phyloP scores from a whole-genome alignment of 2,329 filamentous ascomycete species.

The Cercospora zeae-maydis region DNA sequence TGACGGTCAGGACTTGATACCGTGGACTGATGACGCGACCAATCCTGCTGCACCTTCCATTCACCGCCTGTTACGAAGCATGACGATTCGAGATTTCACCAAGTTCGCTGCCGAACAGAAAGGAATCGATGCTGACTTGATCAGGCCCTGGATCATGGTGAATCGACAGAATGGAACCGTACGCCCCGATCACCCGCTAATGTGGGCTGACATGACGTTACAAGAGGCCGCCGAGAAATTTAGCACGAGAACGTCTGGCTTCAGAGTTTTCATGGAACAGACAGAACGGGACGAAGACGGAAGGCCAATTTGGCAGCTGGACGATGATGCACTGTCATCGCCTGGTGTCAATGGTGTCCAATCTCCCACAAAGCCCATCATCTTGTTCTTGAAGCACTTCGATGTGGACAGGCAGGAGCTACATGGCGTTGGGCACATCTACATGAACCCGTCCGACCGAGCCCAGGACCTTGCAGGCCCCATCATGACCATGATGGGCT shows the following conservation, averaged over 20 bases:
- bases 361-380: conserved; percentile 54
- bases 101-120: conserved; percentile 67
- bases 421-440: conserved; percentile 75
- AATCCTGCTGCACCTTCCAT: conserved; percentile 67
- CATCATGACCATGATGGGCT: conserved; percentile 80
- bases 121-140: conserved; percentile 61
- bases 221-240: conserved; percentile 65
- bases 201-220: conserved; percentile 65
- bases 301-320: conserved; percentile 66
- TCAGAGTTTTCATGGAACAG: conserved; percentile 85
- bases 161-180: conserved; percentile 97
- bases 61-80: conserved; percentile 71
- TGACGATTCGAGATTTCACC: conserved; percentile 72
- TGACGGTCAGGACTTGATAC: conserved; percentile 74
- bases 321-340: conserved; percentile 49
- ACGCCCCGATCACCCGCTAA: conserved; percentile 81
- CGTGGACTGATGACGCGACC: conserved; percentile 54
- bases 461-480: conserved; percentile 76
- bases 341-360: conserved; percentile 43
- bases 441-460: conserved; percentile 82
- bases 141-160: conserved; percentile 95
- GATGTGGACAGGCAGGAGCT: conserved; percentile 73
- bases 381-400: conserved; percentile 92
- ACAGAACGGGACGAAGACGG: conserved; percentile 68
- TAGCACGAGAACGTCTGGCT: conserved; percentile 62